Percentiles rank a stretch among this genome's conserved stretches.
Conservation (phyloP, 345 rosid species). For the Camelina neglecta region DNA sequence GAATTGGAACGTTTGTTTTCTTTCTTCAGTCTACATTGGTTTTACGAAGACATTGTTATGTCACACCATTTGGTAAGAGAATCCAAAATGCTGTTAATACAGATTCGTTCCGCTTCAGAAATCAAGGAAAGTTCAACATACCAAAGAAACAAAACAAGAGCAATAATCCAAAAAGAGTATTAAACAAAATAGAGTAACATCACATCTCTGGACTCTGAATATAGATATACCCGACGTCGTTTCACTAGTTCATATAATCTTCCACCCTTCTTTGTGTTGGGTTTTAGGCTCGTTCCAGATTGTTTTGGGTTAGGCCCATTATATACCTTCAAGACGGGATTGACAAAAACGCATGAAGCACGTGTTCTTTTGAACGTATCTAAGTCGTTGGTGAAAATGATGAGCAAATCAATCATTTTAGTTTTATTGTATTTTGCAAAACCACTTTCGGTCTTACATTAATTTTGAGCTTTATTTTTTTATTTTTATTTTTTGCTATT, state of each 20-base stretch:
- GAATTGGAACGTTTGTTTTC: conserved; percentile 1
- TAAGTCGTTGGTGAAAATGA: neutral
- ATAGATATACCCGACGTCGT: too few relatives aligned
- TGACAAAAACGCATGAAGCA: conserved; percentile 4
- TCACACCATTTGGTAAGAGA: conserved; percentile 1
- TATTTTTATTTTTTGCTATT: too few relatives aligned
- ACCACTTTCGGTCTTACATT: neutral
- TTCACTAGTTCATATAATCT: neutral
- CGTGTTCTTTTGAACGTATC: neutral
- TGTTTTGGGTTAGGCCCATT: neutral
- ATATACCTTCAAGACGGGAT: neutral
- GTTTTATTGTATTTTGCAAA: neutral
- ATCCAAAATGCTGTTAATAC: neutral
- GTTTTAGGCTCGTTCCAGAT: conserved; percentile 1
- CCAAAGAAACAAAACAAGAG: neutral
- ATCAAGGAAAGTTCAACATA: conserved; percentile 6
- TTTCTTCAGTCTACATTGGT: neutral
- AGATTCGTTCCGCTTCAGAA: conserved; percentile 1
- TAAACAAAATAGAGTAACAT: neutral
- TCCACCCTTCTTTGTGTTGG: neutral
- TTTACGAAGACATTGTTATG: neutral
- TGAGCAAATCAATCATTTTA: neutral
- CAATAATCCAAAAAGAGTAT: neutral
- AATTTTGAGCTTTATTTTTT: too few relatives aligned
- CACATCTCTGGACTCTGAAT: too few relatives aligned